Percentiles rank a stretch among this genome's conserved stretches.
phyloP scores from a whole-genome alignment of 768 basidiomycete species.

The Leccinum aurantiacum region DNA sequence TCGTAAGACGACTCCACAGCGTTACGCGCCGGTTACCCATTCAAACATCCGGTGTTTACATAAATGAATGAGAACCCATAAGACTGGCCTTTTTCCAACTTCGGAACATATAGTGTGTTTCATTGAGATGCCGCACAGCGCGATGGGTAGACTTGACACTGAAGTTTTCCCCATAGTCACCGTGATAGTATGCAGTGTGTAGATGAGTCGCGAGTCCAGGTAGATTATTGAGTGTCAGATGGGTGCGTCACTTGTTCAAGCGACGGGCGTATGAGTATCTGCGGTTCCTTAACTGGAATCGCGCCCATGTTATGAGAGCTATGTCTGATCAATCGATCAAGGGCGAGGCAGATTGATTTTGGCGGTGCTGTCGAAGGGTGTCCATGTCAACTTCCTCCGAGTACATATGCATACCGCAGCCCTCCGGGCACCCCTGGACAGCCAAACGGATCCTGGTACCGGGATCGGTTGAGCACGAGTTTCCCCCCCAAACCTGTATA shows the following conservation, averaged over 20 bases:
- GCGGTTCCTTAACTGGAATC: no score
- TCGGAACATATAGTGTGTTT: background rate
- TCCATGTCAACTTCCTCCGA: no score
- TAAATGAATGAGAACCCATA: background rate
- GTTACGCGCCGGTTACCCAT: background rate
- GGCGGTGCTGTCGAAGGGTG: background rate
- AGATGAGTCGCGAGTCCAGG: background rate
- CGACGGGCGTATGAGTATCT: no score
- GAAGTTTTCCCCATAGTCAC: conserved; percentile 1
- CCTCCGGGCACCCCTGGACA: no score
- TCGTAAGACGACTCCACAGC: background rate
- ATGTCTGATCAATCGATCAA: background rate
- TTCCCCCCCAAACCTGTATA: no score
- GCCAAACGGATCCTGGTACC: no score
- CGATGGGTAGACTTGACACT: background rate
- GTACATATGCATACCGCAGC: no score
- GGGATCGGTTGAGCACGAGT: no score
- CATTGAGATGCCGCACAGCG: background rate
- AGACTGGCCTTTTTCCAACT: no score
- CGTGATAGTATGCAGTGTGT: background rate
- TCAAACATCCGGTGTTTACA: background rate
- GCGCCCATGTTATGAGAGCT: background rate
- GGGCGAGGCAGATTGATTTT: background rate
- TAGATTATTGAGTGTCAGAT: background rate
- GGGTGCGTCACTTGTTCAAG: no score